Evolutionary conservation across 441 rosid species (phyloP).

Genomic region (Eutrema salsugineum): DNA sequence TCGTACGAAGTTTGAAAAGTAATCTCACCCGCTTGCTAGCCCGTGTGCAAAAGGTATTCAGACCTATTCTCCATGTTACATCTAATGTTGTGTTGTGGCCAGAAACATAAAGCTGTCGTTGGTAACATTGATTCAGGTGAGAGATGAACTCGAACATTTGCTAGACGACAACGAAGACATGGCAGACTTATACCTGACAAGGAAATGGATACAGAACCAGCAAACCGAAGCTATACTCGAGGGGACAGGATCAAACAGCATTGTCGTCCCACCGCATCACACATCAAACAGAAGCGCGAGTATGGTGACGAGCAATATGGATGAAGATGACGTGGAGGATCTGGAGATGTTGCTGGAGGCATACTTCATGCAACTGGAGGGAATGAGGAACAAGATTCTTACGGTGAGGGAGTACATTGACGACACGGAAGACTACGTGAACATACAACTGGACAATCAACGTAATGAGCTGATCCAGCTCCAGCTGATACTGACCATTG

Average conservation of each 20-base stretch:
- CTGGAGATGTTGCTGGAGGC: constrained; percentile 96
- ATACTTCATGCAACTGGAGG: constrained; percentile 94
- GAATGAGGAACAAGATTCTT: constrained; percentile 88
- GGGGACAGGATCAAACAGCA: constrained; percentile 44
- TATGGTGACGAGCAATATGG: constrained; percentile 49
- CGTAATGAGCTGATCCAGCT: constrained; percentile 94
- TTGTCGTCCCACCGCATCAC: constrained; percentile 21
- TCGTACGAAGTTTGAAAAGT: constrained; percentile 85
- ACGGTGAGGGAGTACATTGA: constrained; percentile 95
- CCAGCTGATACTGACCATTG: constrained; percentile 76
- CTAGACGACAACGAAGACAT: constrained; percentile 91
- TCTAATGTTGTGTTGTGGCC: not conserved
- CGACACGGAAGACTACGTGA: constrained; percentile 94
- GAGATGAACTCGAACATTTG: constrained; percentile 92
- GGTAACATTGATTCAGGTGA: constrained; percentile 48
- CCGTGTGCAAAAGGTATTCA: constrained; percentile 86
- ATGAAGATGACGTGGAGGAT: constrained; percentile 80
- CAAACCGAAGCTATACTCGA: constrained; percentile 63
- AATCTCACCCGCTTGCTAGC: constrained; percentile 90
- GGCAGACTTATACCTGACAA: constrained; percentile 80
- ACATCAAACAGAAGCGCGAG: constrained; percentile 63
- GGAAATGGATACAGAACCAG: constrained; percentile 82
- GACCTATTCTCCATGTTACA: not conserved
- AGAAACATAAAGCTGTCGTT: not conserved
- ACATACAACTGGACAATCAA: constrained; percentile 89